Evolutionary conservation across 2,329 filamentous ascomycete species (phyloP).

Genomic region (Apiospora koreana): DNA sequence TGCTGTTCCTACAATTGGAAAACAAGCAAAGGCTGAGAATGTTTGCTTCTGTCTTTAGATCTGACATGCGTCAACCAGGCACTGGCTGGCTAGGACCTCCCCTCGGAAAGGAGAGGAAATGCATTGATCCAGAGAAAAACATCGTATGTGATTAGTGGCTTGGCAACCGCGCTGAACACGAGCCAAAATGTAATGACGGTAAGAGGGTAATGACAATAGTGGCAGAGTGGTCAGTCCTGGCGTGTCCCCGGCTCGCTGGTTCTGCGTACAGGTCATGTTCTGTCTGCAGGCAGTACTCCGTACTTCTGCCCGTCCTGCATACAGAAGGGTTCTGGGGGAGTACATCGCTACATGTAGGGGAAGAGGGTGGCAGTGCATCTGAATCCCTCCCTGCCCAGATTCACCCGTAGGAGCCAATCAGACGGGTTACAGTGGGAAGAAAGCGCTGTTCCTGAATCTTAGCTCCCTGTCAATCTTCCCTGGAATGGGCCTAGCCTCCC

Average conservation of each 20-base stretch:
- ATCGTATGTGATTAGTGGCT: neutral
- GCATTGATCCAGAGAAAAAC: neutral
- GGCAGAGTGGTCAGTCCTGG: neutral
- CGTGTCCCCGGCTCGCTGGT: neutral
- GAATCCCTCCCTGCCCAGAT: neutral
- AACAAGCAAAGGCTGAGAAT: neutral
- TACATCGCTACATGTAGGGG: neutral
- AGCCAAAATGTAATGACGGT: neutral
- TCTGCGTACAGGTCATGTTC: no score
- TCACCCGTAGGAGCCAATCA: neutral
- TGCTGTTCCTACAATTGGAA: neutral
- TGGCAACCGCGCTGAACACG: neutral
- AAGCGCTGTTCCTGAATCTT: neutral
- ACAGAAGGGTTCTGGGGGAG: neutral
- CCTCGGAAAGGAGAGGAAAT: neutral
- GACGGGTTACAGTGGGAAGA: neutral
- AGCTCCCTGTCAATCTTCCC: neutral
- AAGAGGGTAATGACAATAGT: neutral
- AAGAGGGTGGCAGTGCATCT: neutral
- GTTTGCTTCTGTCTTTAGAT: constrained; percentile 4
- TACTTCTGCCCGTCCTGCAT: no score
- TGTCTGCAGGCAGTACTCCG: no score
- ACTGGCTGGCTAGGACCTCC: neutral
- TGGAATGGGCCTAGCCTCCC: neutral
- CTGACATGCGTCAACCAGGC: neutral